These are phyloP conservation scores for Colletotrichum trifolii DNA, from an alignment of 2,329 filamentous ascomycete genomes.

Conservation along the genomic window DNA sequence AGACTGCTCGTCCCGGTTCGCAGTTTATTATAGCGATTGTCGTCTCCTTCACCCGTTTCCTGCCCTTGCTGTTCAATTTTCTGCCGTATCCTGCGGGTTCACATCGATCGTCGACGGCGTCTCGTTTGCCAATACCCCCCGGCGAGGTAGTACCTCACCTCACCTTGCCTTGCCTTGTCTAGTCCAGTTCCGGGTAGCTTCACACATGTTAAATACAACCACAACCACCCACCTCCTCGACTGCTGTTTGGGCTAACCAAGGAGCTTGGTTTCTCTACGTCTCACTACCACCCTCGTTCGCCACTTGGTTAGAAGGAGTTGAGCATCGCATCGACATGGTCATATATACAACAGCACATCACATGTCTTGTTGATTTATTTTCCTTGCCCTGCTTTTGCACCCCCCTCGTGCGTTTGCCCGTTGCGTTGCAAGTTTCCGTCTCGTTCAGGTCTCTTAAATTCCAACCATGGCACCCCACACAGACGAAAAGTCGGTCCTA, in stretches of 20 bases:
- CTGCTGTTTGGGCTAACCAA: background rate
- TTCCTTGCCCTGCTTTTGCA: background rate
- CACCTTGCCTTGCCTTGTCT: background rate
- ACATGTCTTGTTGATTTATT: conserved; percentile 7
- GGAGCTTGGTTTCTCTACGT: background rate
- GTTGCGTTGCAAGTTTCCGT: background rate
- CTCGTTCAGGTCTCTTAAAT: background rate
- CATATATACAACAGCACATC: background rate
- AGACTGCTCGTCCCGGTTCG: background rate
- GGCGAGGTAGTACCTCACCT: background rate
- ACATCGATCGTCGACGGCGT: too few relatives aligned
- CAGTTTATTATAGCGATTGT: too few relatives aligned
- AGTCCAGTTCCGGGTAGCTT: conserved; percentile 9
- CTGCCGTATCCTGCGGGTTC: too few relatives aligned
- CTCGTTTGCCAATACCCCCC: background rate
- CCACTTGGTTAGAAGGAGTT: background rate
- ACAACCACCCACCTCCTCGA: conserved; percentile 1
- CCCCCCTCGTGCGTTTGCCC: background rate
- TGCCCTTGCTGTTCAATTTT: too few relatives aligned
- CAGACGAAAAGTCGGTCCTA: conserved; percentile 23
- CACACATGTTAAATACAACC: conserved; percentile 29
- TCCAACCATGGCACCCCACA: conserved; percentile 16
- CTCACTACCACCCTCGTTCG: background rate
- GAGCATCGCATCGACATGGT: conserved; percentile 9
- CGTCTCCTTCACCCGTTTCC: too few relatives aligned